phyloP scores from a whole-genome alignment of 352 stramenopile species.

The Globisporangium acanthophoron region DNA sequence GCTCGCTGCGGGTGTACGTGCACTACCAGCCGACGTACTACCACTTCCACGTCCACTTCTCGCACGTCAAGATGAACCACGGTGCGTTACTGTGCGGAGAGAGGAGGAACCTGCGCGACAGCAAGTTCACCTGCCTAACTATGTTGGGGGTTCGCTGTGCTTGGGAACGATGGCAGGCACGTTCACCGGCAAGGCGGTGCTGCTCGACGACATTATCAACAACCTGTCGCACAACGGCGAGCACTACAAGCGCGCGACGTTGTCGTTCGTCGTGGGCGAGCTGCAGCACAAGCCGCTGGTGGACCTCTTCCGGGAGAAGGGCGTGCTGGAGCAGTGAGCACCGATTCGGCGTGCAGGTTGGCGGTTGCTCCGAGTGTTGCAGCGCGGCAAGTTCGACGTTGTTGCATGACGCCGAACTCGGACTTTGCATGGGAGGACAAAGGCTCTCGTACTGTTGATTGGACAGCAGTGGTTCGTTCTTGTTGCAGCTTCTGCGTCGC shows the following conservation, averaged over 20 bases:
- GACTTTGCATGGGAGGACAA: no score
- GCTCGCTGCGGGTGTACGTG: slow-evolving; percentile 73
- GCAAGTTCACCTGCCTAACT: neutral
- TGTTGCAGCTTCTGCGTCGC: no score
- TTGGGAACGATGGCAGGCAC: slow-evolving; percentile 29
- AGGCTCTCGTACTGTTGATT: neutral
- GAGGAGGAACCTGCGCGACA: neutral
- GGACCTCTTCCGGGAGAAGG: slow-evolving; percentile 52
- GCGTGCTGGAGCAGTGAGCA: slow-evolving; percentile 22
- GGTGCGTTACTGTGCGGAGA: slow-evolving; percentile 19
- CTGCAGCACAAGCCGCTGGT: slow-evolving; percentile 76
- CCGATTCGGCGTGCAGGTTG: neutral
- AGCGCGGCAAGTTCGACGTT: neutral
- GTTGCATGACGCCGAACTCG: neutral
- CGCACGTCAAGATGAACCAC: slow-evolving; percentile 76
- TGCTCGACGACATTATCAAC: slow-evolving; percentile 83
- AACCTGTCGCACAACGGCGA: slow-evolving; percentile 55
- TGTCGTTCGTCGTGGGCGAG: slow-evolving; percentile 74
- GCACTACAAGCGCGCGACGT: slow-evolving; percentile 69
- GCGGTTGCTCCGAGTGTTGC: neutral
- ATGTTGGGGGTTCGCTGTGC: neutral
- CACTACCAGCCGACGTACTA: slow-evolving; percentile 90
- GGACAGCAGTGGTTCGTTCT: neutral
- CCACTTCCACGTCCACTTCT: slow-evolving; percentile 86
- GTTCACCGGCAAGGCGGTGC: slow-evolving; percentile 71